Percentiles rank a stretch among this genome's conserved stretches.
Conservation (phyloP, 2,329 filamentous ascomycete species). For the Pyrenophora seminiperda region DNA sequence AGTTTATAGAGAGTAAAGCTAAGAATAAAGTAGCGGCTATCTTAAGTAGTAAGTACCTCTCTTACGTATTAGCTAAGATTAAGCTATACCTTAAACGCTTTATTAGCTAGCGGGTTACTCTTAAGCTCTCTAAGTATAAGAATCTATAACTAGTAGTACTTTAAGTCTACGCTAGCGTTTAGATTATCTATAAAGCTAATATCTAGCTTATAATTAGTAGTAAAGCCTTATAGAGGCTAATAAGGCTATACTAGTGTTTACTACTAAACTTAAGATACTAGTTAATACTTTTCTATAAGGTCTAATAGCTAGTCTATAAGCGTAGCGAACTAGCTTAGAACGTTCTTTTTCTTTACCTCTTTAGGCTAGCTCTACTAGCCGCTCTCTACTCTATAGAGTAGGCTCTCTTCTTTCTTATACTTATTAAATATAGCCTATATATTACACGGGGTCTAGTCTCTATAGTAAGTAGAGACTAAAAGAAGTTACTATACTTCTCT, state of each 20-base stretch:
- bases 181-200: no score
- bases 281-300: slow-evolving; percentile 20
- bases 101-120: slow-evolving; percentile 52
- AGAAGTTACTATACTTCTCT: no score
- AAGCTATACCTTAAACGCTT: slow-evolving; percentile 25
- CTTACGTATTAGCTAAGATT: slow-evolving; percentile 50
- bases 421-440: slow-evolving; percentile 25
- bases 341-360: slow-evolving; percentile 25
- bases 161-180: slow-evolving; percentile 19
- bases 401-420: slow-evolving; percentile 27
- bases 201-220: slow-evolving; percentile 32
- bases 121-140: slow-evolving; percentile 54
- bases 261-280: slow-evolving; percentile 14
- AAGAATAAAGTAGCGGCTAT: slow-evolving; percentile 48
- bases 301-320: slow-evolving; percentile 24
- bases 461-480: no score
- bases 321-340: slow-evolving; percentile 27
- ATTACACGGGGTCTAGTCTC: no score
- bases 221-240: slow-evolving; percentile 29
- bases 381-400: slow-evolving; percentile 25
- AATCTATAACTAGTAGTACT: slow-evolving; percentile 39
- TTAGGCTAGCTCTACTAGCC: slow-evolving; percentile 28
- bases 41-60: slow-evolving; percentile 48
- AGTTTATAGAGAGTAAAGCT: slow-evolving; percentile 57
- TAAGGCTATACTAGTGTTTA: slow-evolving; percentile 25